A percentile compares a stretch with the other conserved stretches of the same genome.
Conservation (phyloP, 2,329 filamentous ascomycete species). For the Myotisia sp. region DNA sequence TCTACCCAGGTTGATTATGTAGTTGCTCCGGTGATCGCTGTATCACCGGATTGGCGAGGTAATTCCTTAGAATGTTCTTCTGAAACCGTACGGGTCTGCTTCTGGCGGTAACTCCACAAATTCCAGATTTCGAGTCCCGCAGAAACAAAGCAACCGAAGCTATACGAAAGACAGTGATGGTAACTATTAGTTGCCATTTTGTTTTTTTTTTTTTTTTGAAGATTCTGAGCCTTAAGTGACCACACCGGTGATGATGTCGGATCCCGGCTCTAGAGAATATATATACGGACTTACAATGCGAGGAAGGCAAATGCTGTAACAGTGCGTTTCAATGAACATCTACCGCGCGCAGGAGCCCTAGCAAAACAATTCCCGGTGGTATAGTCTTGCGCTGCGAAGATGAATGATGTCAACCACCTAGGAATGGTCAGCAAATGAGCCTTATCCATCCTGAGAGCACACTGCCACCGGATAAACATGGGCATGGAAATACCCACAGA, state of each 20-base stretch:
- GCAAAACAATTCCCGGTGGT: conserved; percentile 20
- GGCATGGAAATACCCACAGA: conserved; percentile 20
- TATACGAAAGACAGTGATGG: no score
- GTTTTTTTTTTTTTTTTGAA: no score
- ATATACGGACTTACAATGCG: conserved; percentile 34
- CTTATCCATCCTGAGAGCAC: conserved; percentile 2
- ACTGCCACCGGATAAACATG: neutral
- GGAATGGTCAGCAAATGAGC: neutral
- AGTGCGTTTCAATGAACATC: conserved; percentile 27
- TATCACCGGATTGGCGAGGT: conserved; percentile 9
- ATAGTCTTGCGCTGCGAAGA: conserved; percentile 36
- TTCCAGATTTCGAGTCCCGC: conserved; percentile 25
- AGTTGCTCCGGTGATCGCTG: conserved; percentile 5
- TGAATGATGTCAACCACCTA: conserved; percentile 36
- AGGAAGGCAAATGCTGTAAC: conserved; percentile 34
- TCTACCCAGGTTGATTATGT: neutral
- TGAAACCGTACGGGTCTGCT: conserved; percentile 4
- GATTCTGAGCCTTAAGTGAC: no score
- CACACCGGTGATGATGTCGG: no score
- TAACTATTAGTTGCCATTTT: no score
- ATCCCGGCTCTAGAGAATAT: no score
- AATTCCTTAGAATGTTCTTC: conserved; percentile 8
- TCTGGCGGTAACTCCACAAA: conserved; percentile 23
- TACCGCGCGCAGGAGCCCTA: conserved; percentile 20
- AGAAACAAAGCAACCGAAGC: conserved; percentile 30